Base-by-base conservation (phyloP, 495 filamentous ascomycete species). In the Oidiodendron maius region DNA sequence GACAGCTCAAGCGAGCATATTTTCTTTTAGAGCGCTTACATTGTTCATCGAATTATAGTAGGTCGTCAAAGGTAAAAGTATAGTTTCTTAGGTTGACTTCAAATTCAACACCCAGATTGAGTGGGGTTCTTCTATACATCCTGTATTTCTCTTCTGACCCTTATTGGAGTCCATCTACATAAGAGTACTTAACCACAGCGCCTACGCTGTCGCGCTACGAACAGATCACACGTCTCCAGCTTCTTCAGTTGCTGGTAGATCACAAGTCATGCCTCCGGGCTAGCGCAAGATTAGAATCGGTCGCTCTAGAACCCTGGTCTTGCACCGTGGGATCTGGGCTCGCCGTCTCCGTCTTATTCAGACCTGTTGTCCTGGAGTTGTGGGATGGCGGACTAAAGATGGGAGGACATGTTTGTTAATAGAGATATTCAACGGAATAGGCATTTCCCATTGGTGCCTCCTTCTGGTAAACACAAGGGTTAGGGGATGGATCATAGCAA, bases 161-260 rank as follows among this genome's bases (percentile, higher is more conserved):
- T 15, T 37, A 37, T 37, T 37, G 4, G 4, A 17, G n/a, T 37
- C 5, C n/a, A 15, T 15, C 3, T 37, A 5, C n/a, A n/a, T n/a
- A n/a, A n/a, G n/a, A n/a, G n/a, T n/a, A n/a, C n/a, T n/a, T n/a
- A n/a, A n/a, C n/a, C n/a, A n/a, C n/a, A n/a, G n/a, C n/a, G n/a
- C n/a, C n/a, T n/a, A n/a, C n/a, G n/a, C n/a, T n/a, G n/a, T n/a
- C 49, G 69, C 69, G 69, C 68, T 71, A 63, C 66, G 69, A 61
- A 71, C 69, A 72, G 69, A 67, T 56, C 48, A 57, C 56, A 62
- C 65, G 63, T 70, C 66, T 69, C 57, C 63, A 71, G 62, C 57
- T 40, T 24, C 45, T 42, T 58, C 60, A 54, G 58, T 65, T 53
- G 61, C 64, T 72, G 66, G 53, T 40, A 56, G 68, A 71, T 71